Conservation (phyloP, 805 yeast species). For the Candida krabiensis region DNA sequence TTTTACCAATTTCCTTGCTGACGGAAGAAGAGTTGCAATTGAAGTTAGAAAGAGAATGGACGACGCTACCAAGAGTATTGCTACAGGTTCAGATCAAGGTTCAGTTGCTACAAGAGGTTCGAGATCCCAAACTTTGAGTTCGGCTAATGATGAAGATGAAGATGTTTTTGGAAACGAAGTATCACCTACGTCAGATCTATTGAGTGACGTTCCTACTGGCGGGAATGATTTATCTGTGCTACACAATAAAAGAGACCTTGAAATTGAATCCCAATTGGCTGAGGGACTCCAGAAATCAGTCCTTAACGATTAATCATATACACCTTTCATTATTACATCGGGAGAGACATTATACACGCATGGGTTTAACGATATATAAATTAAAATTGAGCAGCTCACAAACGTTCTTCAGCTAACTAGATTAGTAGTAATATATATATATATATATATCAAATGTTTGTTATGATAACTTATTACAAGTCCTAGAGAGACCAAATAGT, state of each 20-base stretch:
- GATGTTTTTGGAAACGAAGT: slow-evolving; percentile 36
- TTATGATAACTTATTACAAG: slow-evolving; percentile 1
- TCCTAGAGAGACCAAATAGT: too few relatives aligned
- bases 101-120: slow-evolving; percentile 18
- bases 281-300: slow-evolving; percentile 6
- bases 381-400: too few relatives aligned
- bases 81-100: slow-evolving; percentile 16
- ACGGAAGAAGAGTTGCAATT: slow-evolving; percentile 87
- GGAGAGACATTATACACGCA: too few relatives aligned
- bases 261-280: slow-evolving; percentile 16
- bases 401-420: too few relatives aligned
- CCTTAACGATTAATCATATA: too few relatives aligned
- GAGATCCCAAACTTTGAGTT: slow-evolving; percentile 22
- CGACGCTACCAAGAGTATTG: slow-evolving; percentile 44
- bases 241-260: slow-evolving; percentile 18
- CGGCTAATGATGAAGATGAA: slow-evolving; percentile 28
- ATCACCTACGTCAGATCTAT: slow-evolving; percentile 26
- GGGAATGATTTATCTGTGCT: slow-evolving; percentile 23
- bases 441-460: too few relatives aligned
- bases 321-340: too few relatives aligned
- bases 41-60: slow-evolving; percentile 89
- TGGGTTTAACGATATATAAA: too few relatives aligned
- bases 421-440: too few relatives aligned
- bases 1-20: slow-evolving; percentile 88
- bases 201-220: slow-evolving; percentile 23